phyloP scores from a whole-genome alignment of 2,329 filamentous ascomycete species.

The Corynespora cassiicola region DNA sequence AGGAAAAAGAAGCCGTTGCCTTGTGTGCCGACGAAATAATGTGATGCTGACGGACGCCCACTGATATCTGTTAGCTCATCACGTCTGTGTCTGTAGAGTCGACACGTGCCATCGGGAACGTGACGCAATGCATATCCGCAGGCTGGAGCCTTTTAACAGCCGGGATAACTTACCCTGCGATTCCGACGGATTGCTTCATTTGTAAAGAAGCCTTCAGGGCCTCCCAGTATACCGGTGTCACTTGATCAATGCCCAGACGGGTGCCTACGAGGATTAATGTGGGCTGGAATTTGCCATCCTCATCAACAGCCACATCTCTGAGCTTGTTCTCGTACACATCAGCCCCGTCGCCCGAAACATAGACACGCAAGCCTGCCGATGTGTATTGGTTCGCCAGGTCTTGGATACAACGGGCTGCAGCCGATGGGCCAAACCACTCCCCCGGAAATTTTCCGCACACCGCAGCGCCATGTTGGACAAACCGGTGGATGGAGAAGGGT shows the following conservation, averaged over 20 bases:
- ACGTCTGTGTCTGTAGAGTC: no score
- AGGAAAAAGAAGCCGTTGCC: conserved; percentile 89
- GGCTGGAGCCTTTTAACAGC: no score
- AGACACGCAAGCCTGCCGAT: conserved; percentile 74
- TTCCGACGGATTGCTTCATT: conserved; percentile 91
- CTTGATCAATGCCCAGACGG: conserved; percentile 88
- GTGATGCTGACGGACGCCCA: conserved; percentile 88
- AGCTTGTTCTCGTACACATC: conserved; percentile 95
- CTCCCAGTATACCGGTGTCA: conserved; percentile 94
- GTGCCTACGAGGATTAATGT: conserved; percentile 90
- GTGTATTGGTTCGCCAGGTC: conserved; percentile 73
- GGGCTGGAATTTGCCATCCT: conserved; percentile 73
- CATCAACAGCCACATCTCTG: conserved; percentile 74
- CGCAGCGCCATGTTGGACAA: conserved; percentile 84
- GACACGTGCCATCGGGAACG: conserved; percentile 9
- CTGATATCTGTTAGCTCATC: conserved; percentile 53
- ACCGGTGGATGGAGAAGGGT: conserved; percentile 93
- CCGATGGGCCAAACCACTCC: conserved; percentile 99
- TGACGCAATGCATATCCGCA: neutral
- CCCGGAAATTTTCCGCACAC: conserved; percentile 94
- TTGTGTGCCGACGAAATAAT: conserved; percentile 76
- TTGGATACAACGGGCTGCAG: conserved; percentile 91
- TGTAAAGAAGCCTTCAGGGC: conserved; percentile 85
- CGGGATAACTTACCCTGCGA: conserved; percentile 75
- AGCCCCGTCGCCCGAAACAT: conserved; percentile 86